Conservation (phyloP, 2,329 filamentous ascomycete species). For the Colletotrichum truncatum region DNA sequence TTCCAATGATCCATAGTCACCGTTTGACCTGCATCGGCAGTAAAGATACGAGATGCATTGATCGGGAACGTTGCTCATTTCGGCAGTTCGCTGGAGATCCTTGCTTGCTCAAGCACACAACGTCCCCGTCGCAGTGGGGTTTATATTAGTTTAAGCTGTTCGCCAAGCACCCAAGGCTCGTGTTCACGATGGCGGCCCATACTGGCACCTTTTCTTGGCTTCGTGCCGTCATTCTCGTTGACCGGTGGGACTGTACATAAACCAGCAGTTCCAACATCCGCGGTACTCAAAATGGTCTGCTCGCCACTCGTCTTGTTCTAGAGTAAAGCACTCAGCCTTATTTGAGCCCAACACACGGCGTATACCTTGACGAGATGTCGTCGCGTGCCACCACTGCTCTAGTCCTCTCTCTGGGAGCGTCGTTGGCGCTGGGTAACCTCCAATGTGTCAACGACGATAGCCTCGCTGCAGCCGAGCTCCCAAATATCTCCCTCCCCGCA, state of each 20-base stretch:
- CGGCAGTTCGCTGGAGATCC: conserved; percentile 4
- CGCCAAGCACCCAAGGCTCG: conserved; percentile 15
- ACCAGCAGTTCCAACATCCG: not conserved
- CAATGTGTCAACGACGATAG: conserved; percentile 19
- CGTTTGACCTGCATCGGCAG: not conserved
- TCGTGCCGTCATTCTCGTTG: not conserved
- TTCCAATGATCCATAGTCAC: not conserved
- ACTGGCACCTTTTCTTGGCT: not conserved
- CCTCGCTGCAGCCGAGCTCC: not conserved
- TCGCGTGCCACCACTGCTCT: not conserved
- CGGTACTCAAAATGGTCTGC: too few species aligned
- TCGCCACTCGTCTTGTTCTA: too few species aligned
- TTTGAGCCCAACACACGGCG: not conserved
- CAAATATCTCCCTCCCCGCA: not conserved
- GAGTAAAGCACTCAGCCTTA: too few species aligned
- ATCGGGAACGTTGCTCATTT: conserved; percentile 14
- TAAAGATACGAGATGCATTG: not conserved
- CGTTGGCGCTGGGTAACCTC: not conserved
- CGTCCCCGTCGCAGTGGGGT: conserved; percentile 3
- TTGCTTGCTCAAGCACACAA: not conserved
- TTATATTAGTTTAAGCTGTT: not conserved
- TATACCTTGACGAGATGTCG: not conserved
- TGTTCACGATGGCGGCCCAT: conserved; percentile 5
- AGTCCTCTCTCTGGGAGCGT: not conserved
- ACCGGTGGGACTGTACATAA: not conserved